These are phyloP conservation scores for Fusarium mangiferae DNA, from an alignment of 2,329 filamentous ascomycete species.

Conservation along the genomic window DNA sequence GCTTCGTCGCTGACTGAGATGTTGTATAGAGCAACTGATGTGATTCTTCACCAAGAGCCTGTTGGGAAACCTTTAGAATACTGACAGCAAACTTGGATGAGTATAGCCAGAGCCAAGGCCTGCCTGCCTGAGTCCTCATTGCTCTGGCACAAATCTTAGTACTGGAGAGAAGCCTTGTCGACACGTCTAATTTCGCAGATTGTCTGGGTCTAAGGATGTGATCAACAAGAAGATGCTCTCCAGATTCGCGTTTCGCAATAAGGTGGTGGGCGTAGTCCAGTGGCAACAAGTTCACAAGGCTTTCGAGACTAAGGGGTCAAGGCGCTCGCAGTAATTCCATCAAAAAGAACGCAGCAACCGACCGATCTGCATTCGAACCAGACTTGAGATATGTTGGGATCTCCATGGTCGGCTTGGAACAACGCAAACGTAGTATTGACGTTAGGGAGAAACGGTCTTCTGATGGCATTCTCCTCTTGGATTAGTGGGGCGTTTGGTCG, in stretches of 20 bases:
- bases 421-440: background rate
- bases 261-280: background rate
- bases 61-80: background rate
- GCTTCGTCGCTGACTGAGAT: too few relatives aligned
- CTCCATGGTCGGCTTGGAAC: too few relatives aligned
- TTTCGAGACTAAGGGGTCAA: background rate
- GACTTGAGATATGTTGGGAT: background rate
- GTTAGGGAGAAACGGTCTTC: background rate
- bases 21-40: too few relatives aligned
- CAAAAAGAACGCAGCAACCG: background rate
- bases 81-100: background rate
- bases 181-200: background rate
- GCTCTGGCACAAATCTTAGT: background rate
- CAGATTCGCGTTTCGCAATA: background rate
- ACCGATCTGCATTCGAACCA: background rate
- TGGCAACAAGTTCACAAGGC: background rate
- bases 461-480: background rate
- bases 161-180: background rate
- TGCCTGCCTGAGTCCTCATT: too few relatives aligned
- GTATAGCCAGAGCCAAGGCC: background rate
- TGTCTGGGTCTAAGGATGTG: fast-evolving
- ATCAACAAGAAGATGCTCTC: too few relatives aligned
- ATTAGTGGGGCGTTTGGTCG: fast-evolving
- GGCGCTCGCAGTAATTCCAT: too few relatives aligned
- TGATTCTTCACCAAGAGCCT: too few relatives aligned